Evolutionary conservation across 2,329 filamentous ascomycete species (phyloP), one percentile per base, ranked within the genome.

Genomic region (Corynespora cassiicola): DNA sequence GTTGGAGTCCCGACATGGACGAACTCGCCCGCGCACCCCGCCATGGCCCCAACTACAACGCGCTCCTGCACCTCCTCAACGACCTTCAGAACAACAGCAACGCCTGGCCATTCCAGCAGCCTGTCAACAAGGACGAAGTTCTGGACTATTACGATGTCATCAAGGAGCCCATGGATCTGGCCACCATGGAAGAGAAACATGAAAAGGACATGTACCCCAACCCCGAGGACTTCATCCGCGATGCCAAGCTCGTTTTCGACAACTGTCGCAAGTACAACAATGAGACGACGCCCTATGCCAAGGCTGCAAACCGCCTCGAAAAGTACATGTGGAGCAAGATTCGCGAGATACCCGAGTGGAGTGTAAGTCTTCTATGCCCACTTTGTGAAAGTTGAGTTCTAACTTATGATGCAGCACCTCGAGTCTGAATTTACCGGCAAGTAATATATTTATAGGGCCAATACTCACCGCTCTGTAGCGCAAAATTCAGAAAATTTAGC

Each of bases 131-230:
- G 52, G 94, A 99, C 58, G 94, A 97, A 53, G 94, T 99, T 0
- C 85, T 90, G n/a, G 94, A 99, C 68, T 99, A 99, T 73, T 97
- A 97, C 75, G 90, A 96, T 43, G 91, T 97, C 45, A 99, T 99
- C 75, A 91, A 91, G 64, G 88, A 96, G 67, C 94, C 94, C 22
- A 99, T 99, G 94, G 94, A 96, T 64, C 77, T 96, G 31, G 86
- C 82, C 31, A 96, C 91, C 14, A 97, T 99, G 92, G 94, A 97
- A 70, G 84, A 83, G 54, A 95, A 95, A 70, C 86, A 96, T 49
- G 91, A 97, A 62, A 89, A 90, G 24, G 94, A 97, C 70, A 82
- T 92, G 61, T 99, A 99, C 64, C 81, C 84, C 11, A 90, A 84
- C 0, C 92, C 94, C 0, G 90, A 97, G 63, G 94, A 97, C 58